Evolutionary conservation across 176 grass and related monocot genomes (phyloP).

Genomic region (Triticum timopheevii): DNA sequence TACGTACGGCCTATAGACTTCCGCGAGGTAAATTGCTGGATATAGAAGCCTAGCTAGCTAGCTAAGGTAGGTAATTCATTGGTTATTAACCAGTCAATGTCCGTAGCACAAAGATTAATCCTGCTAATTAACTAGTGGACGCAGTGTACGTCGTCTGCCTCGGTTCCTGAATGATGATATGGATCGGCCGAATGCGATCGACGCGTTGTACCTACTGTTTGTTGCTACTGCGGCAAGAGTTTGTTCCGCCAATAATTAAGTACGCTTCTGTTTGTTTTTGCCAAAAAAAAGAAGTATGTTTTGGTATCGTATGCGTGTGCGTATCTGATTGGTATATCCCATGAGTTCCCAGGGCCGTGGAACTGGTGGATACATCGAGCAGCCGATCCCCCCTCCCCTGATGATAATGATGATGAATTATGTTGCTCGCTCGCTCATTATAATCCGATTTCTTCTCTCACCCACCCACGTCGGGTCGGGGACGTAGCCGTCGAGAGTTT

Average conservation of each 20-base stretch:
- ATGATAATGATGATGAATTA: background rate
- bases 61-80: background rate
- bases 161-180: background rate
- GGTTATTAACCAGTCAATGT: background rate
- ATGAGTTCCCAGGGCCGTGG: background rate
- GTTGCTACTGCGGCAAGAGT: background rate
- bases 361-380: background rate
- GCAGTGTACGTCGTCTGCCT: background rate
- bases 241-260: too few relatives aligned
- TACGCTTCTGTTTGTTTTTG: too few relatives aligned
- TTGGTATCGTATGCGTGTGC: background rate
- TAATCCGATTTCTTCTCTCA: background rate
- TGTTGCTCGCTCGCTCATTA: background rate
- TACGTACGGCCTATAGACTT: background rate
- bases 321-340: background rate
- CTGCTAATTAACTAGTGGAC: background rate
- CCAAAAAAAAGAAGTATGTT: too few relatives aligned
- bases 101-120: background rate
- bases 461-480: background rate
- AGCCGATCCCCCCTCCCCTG: background rate
- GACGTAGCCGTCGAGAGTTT: background rate
- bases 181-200: background rate
- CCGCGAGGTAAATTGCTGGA: background rate
- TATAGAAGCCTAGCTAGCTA: background rate
- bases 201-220: background rate